phyloP scores from a whole-genome alignment of 2,329 filamentous ascomycete species.

The Penicillium sp. region DNA sequence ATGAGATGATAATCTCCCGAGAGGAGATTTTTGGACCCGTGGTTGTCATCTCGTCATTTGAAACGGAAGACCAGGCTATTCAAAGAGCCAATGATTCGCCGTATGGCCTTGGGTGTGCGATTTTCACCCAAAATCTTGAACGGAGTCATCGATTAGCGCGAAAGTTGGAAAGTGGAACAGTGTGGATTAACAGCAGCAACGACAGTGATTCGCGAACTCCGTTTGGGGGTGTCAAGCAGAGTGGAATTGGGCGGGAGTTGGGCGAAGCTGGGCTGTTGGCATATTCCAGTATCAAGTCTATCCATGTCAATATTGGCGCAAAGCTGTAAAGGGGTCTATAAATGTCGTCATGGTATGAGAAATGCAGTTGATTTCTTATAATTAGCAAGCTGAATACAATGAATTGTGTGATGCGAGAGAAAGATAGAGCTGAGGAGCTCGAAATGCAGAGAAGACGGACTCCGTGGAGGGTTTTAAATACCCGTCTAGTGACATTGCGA shows the following conservation, averaged over 20 bases:
- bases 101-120: slow-evolving; percentile 17
- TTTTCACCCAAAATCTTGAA: slow-evolving; percentile 21
- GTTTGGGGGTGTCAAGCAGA: slow-evolving; percentile 79
- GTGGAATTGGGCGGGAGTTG: slow-evolving; percentile 75
- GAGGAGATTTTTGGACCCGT: slow-evolving; percentile 22
- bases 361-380: too few species aligned
- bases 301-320: slow-evolving; percentile 33
- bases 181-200: slow-evolving; percentile 25
- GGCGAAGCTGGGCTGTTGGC: slow-evolving; percentile 68
- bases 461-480: too few species aligned
- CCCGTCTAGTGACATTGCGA: too few species aligned
- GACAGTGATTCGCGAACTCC: slow-evolving; percentile 33
- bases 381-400: too few species aligned
- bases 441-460: too few species aligned
- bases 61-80: slow-evolving; percentile 19
- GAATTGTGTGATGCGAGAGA: too few species aligned
- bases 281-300: slow-evolving; percentile 70
- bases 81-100: slow-evolving; percentile 16
- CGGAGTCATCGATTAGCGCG: slow-evolving; percentile 10
- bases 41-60: slow-evolving; percentile 11
- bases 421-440: too few species aligned
- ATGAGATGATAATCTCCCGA: neutral
- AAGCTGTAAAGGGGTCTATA: neutral
- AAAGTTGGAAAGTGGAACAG: slow-evolving; percentile 21
- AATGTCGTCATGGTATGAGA: too few species aligned